These are phyloP conservation scores for Uronychia setigera DNA, from an alignment of 73 alveolate genomes.

Conservation along the genomic window DNA sequence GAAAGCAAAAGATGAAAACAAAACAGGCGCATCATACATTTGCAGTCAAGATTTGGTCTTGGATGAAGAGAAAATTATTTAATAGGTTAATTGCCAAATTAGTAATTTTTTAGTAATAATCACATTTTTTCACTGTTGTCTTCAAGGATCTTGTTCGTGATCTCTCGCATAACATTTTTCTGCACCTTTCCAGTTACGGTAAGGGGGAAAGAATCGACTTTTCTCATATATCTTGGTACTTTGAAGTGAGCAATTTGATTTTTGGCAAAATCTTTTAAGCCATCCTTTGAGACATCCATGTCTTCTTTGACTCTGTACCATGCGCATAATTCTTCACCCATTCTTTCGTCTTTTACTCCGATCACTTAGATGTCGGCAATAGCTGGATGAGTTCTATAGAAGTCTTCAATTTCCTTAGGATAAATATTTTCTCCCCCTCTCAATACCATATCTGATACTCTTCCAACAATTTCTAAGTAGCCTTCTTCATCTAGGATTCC, in stretches of 20 bases:
- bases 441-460: slow-evolving; percentile 81
- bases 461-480: slow-evolving; percentile 75
- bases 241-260: slow-evolving; percentile 79
- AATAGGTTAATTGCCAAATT: neutral
- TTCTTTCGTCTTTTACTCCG: slow-evolving; percentile 68
- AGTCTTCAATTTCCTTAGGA: slow-evolving; percentile 84
- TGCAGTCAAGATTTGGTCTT: slow-evolving; percentile 50
- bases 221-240: slow-evolving; percentile 68
- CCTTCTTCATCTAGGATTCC: slow-evolving; percentile 82
- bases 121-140: neutral
- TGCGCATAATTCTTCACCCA: slow-evolving; percentile 85
- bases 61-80: neutral
- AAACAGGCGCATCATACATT: too few relatives aligned
- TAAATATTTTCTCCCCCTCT: slow-evolving; percentile 91
- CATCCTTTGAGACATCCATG: slow-evolving; percentile 26
- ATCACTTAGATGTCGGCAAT: slow-evolving; percentile 72
- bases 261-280: slow-evolving; percentile 52
- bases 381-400: slow-evolving; percentile 46
- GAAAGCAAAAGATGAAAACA: slow-evolving; percentile 81
- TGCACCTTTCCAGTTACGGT: slow-evolving; percentile 81
- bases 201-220: slow-evolving; percentile 75
- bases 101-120: neutral
- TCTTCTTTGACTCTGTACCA: slow-evolving; percentile 68
- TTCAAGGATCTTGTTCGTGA: slow-evolving; percentile 2
- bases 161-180: slow-evolving; percentile 71